Base-by-base conservation (phyloP, 768 basidiomycete species). In the Sporobolomyces phaffii region DNA sequence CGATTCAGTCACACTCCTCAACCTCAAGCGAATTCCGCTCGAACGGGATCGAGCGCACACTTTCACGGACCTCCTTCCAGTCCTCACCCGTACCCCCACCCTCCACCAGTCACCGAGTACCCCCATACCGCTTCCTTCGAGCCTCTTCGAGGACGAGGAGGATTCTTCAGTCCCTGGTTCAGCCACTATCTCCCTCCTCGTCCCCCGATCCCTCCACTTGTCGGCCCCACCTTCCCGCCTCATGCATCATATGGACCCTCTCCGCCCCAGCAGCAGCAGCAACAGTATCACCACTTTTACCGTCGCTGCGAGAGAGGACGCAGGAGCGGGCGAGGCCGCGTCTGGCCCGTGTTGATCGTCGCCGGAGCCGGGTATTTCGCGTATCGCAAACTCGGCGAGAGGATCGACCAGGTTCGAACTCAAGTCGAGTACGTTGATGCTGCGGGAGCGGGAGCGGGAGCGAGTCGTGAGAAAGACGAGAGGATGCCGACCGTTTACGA, bases 91-190 rank as follows among this genome's bases (percentile, higher is more conserved):
- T n/a, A 44, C 43, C 15, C 43, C 22, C 43, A 15, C 7, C 43
- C 43, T 44, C 43, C 13, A 10, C 20, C 38, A 44, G 20, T 22
- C 48, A 18, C 28, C 28, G 24, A 6, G n/a, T 29, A 49, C 28
- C 48, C 28, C 6, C 26, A 49, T n/a, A 11, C 43, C 7, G 15
- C 10, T 10, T 44, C 10, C n/a, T 11, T 6, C n/a, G 9, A 22
- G 11, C 36, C 38, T n/a, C n/a, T 40, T 11, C 22, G 28, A 18
- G 6, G 34, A 22, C 52, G 52, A 40, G 50, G 28, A 3, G 36
- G 52, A 3, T 54, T 54, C 52, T 41, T 54, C 52, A n/a, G 15
- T 38, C 38, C 52, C n/a, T 54, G 52, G 52, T 40, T 41, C 34
- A 24, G 28, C 36, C 36, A 6, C 20, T n/a, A 18, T 26, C n/a